These are phyloP conservation scores for Talaromyces sp. DNA, from an alignment of 2,329 filamentous ascomycete species.

Conservation along the genomic window DNA sequence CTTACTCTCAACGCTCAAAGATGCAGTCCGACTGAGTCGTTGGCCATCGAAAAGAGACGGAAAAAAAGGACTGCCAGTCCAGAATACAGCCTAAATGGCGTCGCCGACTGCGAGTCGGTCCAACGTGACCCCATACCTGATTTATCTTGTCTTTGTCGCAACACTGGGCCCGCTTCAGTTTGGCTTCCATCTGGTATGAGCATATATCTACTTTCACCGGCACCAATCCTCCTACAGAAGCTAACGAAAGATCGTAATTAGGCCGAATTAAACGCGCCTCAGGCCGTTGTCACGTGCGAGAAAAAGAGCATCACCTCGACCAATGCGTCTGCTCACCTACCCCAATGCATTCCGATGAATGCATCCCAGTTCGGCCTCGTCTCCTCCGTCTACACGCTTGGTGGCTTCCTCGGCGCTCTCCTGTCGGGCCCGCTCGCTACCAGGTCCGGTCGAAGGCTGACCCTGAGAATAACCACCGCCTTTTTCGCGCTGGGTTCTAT, in stretches of 20 bases:
- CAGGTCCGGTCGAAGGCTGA: slow-evolving; percentile 64
- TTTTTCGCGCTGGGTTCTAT: slow-evolving; percentile 72
- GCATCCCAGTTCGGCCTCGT: slow-evolving; percentile 76
- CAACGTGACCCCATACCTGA: slow-evolving; percentile 65
- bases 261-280: slow-evolving; percentile 92
- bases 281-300: slow-evolving; percentile 86
- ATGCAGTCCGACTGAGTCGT: neutral
- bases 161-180: slow-evolving; percentile 90
- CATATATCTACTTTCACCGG: neutral
- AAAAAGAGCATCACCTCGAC: slow-evolving; percentile 48
- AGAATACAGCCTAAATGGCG: neutral
- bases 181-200: slow-evolving; percentile 77
- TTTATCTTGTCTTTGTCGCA: slow-evolving; percentile 68
- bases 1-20: neutral
- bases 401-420: slow-evolving; percentile 79
- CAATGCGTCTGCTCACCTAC: slow-evolving; percentile 19
- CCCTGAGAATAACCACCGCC: slow-evolving; percentile 71
- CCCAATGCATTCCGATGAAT: slow-evolving; percentile 85
- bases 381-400: slow-evolving; percentile 85
- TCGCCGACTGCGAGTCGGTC: slow-evolving; percentile 10
- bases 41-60: neutral
- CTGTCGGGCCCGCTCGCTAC: slow-evolving; percentile 74
- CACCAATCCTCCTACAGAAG: neutral
- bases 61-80: neutral
- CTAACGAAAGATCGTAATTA: slow-evolving; percentile 28